Evolutionary conservation across 2,329 filamentous ascomycete species (phyloP), one percentile per base, ranked within the genome.

Genomic region (Gnomoniopsis smithogilvyi): DNA sequence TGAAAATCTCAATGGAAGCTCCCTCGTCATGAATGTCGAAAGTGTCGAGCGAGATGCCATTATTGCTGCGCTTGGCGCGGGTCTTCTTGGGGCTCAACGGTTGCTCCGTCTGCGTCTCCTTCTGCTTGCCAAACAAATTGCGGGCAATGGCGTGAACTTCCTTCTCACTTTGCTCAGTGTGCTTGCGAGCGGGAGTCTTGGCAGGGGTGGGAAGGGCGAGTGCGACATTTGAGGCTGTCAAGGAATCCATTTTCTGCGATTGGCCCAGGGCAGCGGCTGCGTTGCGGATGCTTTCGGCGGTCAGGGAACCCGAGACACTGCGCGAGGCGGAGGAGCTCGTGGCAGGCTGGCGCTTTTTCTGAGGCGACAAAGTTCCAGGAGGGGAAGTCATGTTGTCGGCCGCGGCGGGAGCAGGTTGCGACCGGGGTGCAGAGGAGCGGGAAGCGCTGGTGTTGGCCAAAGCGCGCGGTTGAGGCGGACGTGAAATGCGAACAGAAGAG

Each of bases 121-220:
- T 46, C 19, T 51, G 56, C 45, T 56, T 62, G 56, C 80, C 74
- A 62, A 91, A 89, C 17, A 90, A 77, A 67, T 81, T 86, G 69
- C 84, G 81, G 30, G 85, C 81, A 63, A 88, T 76, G 2, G 78
- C 73, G 51, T 77, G 76, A 58, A 87, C 78, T 51, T 78, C 78
- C 62, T 79, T 76, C 54, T 77, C 73, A 26, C 77, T 77, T 68
- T 82, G 78, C 66, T 77, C 75, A 19, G 77, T 78, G 1, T 81
- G 78, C 76, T 89, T 91, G 72, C 82, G 81, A 3, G 80, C 70
- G 1, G 86, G 91, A 3, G 91, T 94, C 76, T 93, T 93, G 64
- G 86, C 83, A 2, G 91, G 91, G 3, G 91, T 94, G 17, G 88
- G 89, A 49, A 93, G 82, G 81, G 63, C 78, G 80, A 56, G 72